Conservation (phyloP, 2,329 filamentous ascomycete genomes). For the Aspergillus pseudoglaucus region DNA sequence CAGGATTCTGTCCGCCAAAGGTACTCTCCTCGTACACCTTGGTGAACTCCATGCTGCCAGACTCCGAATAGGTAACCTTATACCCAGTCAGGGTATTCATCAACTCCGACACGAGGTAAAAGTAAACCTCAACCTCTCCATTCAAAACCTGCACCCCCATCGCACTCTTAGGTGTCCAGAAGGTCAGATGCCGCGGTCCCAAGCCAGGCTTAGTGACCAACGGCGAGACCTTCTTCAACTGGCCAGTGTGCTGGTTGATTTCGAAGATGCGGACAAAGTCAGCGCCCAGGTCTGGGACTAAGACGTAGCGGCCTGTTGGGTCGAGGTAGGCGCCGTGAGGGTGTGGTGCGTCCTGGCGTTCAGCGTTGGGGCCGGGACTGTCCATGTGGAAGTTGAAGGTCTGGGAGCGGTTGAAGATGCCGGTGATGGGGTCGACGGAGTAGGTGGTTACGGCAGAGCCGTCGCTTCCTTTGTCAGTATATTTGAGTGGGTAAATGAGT, state of each 20-base stretch:
- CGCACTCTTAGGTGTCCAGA: constrained; percentile 36
- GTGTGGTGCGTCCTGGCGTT: constrained; percentile 51
- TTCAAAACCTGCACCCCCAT: neutral
- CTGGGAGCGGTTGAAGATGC: constrained; percentile 6
- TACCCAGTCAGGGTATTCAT: constrained; percentile 13
- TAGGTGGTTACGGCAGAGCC: constrained; percentile 11
- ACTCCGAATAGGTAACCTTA: constrained; percentile 7
- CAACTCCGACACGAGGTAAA: constrained; percentile 17
- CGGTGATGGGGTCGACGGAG: constrained; percentile 3
- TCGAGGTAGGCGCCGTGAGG: constrained; percentile 45
- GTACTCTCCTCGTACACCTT: constrained; percentile 8
- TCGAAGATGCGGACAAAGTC: constrained; percentile 50
- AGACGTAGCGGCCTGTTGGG: constrained; percentile 43
- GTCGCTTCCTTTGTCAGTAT: constrained; percentile 1
- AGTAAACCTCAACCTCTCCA: constrained; percentile 5
- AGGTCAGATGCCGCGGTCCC: constrained; percentile 50
- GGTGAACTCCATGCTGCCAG: constrained; percentile 6
- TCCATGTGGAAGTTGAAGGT: constrained; percentile 11
- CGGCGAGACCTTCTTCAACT: constrained; percentile 41
- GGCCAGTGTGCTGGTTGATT: constrained; percentile 42
- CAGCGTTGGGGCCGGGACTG: constrained; percentile 37
- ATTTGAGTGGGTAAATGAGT: neutral
- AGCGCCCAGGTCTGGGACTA: constrained; percentile 50
- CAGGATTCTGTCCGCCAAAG: constrained; percentile 2
- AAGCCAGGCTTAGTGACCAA: constrained; percentile 41